Evolutionary conservation across 2,329 filamentous ascomycete species (phyloP), one percentile per base, ranked within the genome.

Genomic region (Parastagonospora avenae): DNA sequence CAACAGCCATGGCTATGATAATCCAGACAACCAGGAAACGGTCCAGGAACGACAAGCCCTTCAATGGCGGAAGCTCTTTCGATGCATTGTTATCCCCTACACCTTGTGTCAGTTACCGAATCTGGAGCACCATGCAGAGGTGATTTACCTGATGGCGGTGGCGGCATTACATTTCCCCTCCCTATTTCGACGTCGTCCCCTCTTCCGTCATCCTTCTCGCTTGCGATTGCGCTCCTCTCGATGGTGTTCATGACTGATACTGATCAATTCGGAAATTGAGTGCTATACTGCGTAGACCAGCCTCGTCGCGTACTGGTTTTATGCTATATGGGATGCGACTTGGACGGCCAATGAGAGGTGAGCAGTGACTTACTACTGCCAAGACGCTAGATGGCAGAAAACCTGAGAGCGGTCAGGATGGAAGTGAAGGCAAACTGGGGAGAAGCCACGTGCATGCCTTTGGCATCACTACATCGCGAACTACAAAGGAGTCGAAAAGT

Each of bases 1-100:
- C 90, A 7, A 91, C 73, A 1, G 82, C 79, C 86, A 94, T 94
- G 39, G 89, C 88, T 0, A 93, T 80, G 24, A 93, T 78, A 52
- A 93, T 92, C 90, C 90, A 79, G 30, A 80, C 44, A 4, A 76
- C 77, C 12, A 80, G 72, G 44, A 78, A 76, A 1, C 75, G 68
- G 59, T 80, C 77, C 16, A 79, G 72, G 46, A 74, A 76, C 1
- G 72, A 75, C 27, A 79, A 72, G 3, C 68, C 75, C 61, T 72
- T 74, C 35, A 77, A 42, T 1, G 70, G 68, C 5, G 67, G 63
- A 1, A 68, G 30, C 29, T 52, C 15, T 32, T 27, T 24, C 24
- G 47, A 4, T 40, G 30, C 16, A 4, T 51, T 37, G 33, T 15
- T 19, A 8, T 30, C 28, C 9, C 33, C 55, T 62, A 15, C 24